Conservation (phyloP, 169 alveolate species). For the Plasmodium berghei region DNA sequence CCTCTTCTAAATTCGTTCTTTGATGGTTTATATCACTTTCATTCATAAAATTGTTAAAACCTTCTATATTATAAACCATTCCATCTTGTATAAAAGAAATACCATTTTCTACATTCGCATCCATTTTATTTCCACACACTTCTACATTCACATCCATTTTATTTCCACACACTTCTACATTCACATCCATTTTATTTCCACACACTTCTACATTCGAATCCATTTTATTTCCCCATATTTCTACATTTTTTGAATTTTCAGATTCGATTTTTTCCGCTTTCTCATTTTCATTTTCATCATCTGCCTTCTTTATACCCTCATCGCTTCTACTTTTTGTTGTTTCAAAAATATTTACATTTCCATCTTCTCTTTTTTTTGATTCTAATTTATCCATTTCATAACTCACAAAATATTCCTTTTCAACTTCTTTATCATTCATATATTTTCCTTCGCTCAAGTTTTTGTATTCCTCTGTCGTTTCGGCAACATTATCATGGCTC, state of each 20-base stretch:
- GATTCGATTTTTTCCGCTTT: background rate
- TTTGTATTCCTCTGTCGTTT: background rate
- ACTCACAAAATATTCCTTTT: background rate
- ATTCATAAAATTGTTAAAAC: slow-evolving; percentile 26
- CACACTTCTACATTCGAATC: background rate
- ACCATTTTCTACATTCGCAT: too few relatives aligned
- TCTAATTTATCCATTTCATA: too few relatives aligned
- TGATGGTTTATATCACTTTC: slow-evolving; percentile 14
- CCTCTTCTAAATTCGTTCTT: slow-evolving; percentile 23
- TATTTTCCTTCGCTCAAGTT: slow-evolving; percentile 16
- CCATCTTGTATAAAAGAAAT: background rate
- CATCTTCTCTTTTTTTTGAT: background rate
- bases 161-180: background rate
- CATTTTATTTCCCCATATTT: background rate
- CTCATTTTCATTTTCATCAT: background rate
- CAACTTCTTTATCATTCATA: background rate
- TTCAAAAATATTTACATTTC: background rate
- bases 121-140: too few relatives aligned
- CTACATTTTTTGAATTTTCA: background rate
- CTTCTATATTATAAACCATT: slow-evolving; percentile 27
- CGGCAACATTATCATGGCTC: background rate
- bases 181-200: background rate
- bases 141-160: background rate
- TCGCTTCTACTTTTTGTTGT: background rate
- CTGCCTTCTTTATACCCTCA: background rate